Evolutionary conservation across 1,284 basidiomycete genomes (phyloP).

Genomic region (Moesziomyces antarcticus): DNA sequence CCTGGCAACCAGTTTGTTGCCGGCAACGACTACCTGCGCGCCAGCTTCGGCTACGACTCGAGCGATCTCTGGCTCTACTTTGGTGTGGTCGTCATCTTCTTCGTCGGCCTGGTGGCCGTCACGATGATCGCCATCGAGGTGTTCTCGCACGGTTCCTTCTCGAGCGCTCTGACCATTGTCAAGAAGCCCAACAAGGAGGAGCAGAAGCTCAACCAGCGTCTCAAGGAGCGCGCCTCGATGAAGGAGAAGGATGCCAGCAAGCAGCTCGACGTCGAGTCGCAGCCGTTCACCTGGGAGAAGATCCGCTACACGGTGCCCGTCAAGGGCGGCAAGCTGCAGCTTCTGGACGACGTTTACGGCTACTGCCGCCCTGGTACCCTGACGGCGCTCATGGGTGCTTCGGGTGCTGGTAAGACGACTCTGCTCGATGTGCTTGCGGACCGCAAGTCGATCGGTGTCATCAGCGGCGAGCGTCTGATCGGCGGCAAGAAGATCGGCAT

Average conservation of each 20-base stretch:
- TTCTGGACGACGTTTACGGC: slow-evolving; percentile 83
- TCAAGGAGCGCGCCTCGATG: slow-evolving; percentile 38
- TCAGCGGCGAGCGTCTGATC: slow-evolving; percentile 81
- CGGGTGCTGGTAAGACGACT: slow-evolving; percentile 74
- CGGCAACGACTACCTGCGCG: slow-evolving; percentile 40
- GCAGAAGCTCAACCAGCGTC: slow-evolving; percentile 48
- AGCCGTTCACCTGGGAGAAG: slow-evolving; percentile 69
- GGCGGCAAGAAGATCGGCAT: slow-evolving; percentile 78
- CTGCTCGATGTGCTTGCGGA: slow-evolving; percentile 85
- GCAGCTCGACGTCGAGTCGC: slow-evolving; percentile 41
- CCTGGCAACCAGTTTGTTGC: slow-evolving; percentile 40
- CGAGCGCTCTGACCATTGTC: slow-evolving; percentile 37
- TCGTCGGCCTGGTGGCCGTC: slow-evolving; percentile 55
- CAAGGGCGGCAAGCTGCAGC: slow-evolving; percentile 72
- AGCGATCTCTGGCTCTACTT: slow-evolving; percentile 47
- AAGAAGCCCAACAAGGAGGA: slow-evolving; percentile 58
- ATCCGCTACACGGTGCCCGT: slow-evolving; percentile 70
- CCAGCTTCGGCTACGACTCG: slow-evolving; percentile 45
- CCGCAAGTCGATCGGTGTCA: slow-evolving; percentile 80
- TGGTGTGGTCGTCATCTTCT: slow-evolving; percentile 53
- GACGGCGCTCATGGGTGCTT: slow-evolving; percentile 79
- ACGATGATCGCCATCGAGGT: slow-evolving; percentile 58
- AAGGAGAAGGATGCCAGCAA: slow-evolving; percentile 43
- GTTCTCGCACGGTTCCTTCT: slow-evolving; percentile 32
- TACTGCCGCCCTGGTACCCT: slow-evolving; percentile 82